These are phyloP conservation scores for Achaetomiella virescens DNA, from an alignment of 495 filamentous ascomycete species.

Conservation along the genomic window DNA sequence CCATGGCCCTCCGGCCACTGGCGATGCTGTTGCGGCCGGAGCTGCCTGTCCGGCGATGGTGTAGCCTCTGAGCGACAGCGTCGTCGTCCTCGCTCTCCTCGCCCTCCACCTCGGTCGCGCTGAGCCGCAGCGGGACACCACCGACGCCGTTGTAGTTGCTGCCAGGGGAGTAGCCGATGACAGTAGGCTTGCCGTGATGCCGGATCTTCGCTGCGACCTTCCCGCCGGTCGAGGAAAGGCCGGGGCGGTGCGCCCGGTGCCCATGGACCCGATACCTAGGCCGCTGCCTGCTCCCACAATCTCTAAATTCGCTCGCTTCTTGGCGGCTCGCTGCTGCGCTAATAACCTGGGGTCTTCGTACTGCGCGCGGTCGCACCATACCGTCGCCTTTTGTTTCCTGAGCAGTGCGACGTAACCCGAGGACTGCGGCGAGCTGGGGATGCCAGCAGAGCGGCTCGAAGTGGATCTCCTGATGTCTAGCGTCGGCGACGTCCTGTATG, in stretches of 20 bases:
- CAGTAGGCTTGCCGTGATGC: conserved; percentile 67
- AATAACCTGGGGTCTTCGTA: conserved; percentile 80
- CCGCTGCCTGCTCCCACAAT: conserved; percentile 43
- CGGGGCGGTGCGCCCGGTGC: conserved; percentile 52
- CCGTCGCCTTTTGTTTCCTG: conserved; percentile 92
- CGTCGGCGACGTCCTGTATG: conserved; percentile 46
- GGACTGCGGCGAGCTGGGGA: conserved; percentile 47
- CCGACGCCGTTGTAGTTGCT: conserved; percentile 64
- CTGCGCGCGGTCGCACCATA: conserved; percentile 96
- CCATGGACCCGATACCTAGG: conserved; percentile 18
- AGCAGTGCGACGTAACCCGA: conserved; percentile 88
- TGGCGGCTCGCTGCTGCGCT: conserved; percentile 74
- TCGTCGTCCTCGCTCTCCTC: conserved; percentile 73
- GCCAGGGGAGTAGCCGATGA: conserved; percentile 63
- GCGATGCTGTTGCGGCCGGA: conserved; percentile 70
- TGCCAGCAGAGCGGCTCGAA: conserved; percentile 62
- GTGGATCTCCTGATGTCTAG: conserved; percentile 65
- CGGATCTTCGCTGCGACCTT: conserved; percentile 69
- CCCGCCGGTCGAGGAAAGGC: conserved; percentile 44
- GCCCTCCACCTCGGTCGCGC: conserved; percentile 89
- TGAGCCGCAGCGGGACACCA: conserved; percentile 82
- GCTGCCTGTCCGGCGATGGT: conserved; percentile 70
- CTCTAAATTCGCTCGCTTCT: conserved; percentile 75
- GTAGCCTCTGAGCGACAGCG: conserved; percentile 42
- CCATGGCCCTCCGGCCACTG: conserved; percentile 57